Conservation (phyloP, 768 basidiomycete species). For the Trametes maxima region DNA sequence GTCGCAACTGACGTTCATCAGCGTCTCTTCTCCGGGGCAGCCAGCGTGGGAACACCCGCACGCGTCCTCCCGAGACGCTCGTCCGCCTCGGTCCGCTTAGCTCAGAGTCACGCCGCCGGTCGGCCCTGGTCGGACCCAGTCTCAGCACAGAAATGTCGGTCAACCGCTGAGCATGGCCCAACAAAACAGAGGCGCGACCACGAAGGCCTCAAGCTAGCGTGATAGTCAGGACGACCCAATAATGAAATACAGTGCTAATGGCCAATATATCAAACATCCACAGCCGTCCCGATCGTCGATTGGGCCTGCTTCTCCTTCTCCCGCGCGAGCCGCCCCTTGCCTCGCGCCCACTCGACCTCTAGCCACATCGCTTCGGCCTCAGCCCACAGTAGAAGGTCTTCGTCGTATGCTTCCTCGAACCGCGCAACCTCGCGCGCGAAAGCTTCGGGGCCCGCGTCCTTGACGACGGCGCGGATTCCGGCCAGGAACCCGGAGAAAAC, state of each 20-base stretch:
- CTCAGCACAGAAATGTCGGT: too few species aligned
- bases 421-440: constrained; percentile 51
- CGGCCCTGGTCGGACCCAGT: background rate
- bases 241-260: too few species aligned
- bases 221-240: too few species aligned
- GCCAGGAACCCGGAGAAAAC: constrained; percentile 68
- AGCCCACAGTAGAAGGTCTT: constrained; percentile 44
- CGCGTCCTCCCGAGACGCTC: background rate
- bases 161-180: too few species aligned
- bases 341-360: constrained; percentile 68
- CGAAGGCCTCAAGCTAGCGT: too few species aligned
- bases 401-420: constrained; percentile 59
- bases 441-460: constrained; percentile 6
- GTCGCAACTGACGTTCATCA: constrained; percentile 20
- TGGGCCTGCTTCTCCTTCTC: constrained; percentile 52
- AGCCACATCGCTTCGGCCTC: constrained; percentile 60
- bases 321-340: constrained; percentile 72
- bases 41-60: constrained; percentile 10
- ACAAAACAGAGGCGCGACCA: background rate
- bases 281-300: constrained; percentile 23
- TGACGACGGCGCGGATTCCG: constrained; percentile 49
- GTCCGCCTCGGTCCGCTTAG: too few species aligned
- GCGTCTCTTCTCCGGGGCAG: constrained; percentile 7
- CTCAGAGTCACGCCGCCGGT: too few species aligned
- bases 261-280: constrained; percentile 4